Percentiles rank a stretch among this genome's conserved stretches.
Conservation (phyloP, 345 rosid genomes). For the Melastoma malabathricum region DNA sequence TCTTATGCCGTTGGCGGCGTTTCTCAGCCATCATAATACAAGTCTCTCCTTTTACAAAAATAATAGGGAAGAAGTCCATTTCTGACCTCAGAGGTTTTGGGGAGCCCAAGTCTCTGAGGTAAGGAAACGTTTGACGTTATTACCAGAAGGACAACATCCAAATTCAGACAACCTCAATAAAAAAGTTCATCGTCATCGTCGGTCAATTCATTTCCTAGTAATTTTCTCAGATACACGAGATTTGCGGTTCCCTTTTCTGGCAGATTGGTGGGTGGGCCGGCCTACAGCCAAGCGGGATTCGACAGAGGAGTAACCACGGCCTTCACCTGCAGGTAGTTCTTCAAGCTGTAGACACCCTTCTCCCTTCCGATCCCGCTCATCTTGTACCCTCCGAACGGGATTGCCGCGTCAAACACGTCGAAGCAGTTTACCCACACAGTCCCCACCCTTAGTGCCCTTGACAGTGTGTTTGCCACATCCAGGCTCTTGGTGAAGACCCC, state of each 20-base stretch:
- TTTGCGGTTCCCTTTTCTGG: neutral
- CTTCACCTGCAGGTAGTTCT: conserved; percentile 83
- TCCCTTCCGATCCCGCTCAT: conserved; percentile 96
- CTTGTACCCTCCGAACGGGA: conserved; percentile 94
- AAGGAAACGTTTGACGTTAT: too few relatives aligned
- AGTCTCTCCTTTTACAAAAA: too few relatives aligned
- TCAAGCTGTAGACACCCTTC: conserved; percentile 85
- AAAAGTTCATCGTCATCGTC: too few relatives aligned
- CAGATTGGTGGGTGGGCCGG: neutral
- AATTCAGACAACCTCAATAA: too few relatives aligned
- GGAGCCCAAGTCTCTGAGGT: too few relatives aligned
- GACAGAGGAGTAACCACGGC: conserved; percentile 70
- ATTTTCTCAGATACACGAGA: too few relatives aligned
- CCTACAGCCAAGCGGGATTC: conserved; percentile 79
- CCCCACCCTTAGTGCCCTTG: conserved; percentile 65
- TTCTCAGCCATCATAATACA: too few relatives aligned
- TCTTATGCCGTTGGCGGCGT: too few relatives aligned
- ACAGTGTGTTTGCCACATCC: conserved; percentile 56
- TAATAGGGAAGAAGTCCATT: too few relatives aligned
- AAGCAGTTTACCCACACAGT: conserved; percentile 91
- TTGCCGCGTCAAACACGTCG: conserved; percentile 81
- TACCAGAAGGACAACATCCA: too few relatives aligned
- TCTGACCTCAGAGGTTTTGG: too few relatives aligned
- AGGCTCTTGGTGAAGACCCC: conserved; percentile 70
- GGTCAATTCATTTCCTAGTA: too few relatives aligned